A percentile compares a stretch with the other conserved stretches of the same genome.
Evolutionary conservation across 1,284 basidiomycete species (phyloP).

Genomic region (Vanrija sp.): DNA sequence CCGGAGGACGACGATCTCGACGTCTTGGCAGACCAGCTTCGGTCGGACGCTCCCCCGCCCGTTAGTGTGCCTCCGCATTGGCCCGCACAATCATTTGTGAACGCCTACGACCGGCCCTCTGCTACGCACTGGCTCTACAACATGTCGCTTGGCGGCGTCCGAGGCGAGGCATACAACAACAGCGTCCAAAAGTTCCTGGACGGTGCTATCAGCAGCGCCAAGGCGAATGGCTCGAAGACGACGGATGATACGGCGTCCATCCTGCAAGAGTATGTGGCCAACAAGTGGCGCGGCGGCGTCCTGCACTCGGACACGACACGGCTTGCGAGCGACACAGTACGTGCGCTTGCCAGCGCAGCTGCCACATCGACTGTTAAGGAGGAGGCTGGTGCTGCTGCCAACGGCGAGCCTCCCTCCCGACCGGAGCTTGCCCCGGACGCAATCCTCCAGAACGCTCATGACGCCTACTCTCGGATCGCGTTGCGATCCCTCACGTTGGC

Average conservation of each 20-base stretch:
- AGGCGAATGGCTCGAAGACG: not conserved
- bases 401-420: not conserved
- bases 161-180: conserved; percentile 41
- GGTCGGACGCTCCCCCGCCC: conserved; percentile 10
- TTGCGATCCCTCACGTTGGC: conserved; percentile 26
- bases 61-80: not conserved
- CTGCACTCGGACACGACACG: conserved; percentile 11
- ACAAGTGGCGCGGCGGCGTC: conserved; percentile 27
- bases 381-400: not conserved
- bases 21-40: conserved; percentile 28
- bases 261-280: conserved; percentile 29
- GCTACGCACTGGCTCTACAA: conserved; percentile 29
- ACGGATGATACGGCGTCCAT: no score
- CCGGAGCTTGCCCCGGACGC: not conserved
- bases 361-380: not conserved
- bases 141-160: conserved; percentile 28
- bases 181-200: conserved; percentile 39
- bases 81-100: conserved; percentile 21
- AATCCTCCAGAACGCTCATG: conserved; percentile 1
- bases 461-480: conserved; percentile 25
- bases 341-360: conserved; percentile 1
- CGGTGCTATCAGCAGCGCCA: conserved; percentile 28
- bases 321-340: conserved; percentile 10
- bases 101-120: conserved; percentile 28
- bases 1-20: conserved; percentile 16